Conservation (phyloP, 2,329 filamentous ascomycete genomes). For the Mycosphaerella arachidis region DNA sequence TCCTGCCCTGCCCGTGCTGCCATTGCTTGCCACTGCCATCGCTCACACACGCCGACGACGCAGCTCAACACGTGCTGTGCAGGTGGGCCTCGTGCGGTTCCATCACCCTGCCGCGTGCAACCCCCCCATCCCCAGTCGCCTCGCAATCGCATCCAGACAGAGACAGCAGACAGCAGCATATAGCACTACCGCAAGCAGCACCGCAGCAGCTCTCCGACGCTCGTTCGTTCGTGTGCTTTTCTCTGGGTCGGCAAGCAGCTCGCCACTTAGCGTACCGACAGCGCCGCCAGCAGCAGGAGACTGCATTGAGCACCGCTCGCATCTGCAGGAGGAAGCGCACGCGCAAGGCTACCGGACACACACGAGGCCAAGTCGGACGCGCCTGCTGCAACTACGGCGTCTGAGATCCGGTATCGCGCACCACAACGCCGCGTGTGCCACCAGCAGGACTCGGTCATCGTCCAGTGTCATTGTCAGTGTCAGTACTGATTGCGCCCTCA, state of each 20-base stretch:
- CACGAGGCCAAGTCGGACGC: neutral
- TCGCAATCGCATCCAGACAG: neutral
- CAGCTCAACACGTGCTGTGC: neutral
- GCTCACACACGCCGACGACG: neutral
- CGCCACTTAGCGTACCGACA: slow-evolving; percentile 1
- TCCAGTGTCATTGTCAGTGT: neutral
- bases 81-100: neutral
- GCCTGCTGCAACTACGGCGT: neutral
- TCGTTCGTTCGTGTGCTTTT: neutral
- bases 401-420: neutral
- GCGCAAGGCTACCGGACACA: neutral
- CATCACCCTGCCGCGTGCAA: neutral
- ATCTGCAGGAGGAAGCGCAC: neutral
- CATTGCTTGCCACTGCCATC: neutral
- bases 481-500: neutral
- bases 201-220: neutral
- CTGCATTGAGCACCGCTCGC: neutral
- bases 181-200: neutral
- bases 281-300: neutral
- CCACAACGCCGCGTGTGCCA: neutral
- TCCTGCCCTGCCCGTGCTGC: neutral
- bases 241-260: slow-evolving; percentile 2
- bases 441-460: neutral
- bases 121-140: neutral
- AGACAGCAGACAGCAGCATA: neutral